These are phyloP conservation scores for Pseudonitzschia pungens DNA, from an alignment of 108 stramenopile genomes.

Conservation along the genomic window DNA sequence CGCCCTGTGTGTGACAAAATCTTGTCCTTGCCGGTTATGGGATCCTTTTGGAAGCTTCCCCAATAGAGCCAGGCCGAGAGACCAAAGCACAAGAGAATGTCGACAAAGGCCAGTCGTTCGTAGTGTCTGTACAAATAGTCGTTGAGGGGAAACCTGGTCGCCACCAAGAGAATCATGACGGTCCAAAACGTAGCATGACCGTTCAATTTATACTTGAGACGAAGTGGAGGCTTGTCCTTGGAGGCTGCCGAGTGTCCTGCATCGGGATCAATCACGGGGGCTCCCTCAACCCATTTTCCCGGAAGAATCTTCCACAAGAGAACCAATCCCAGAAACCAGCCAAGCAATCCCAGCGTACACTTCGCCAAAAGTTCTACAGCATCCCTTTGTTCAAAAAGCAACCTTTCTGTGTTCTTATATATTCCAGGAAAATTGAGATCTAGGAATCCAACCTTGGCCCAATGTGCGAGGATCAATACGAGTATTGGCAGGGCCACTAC, in stretches of 20 bases:
- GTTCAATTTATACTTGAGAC: conserved; percentile 87
- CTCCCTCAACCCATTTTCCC: conserved; percentile 79
- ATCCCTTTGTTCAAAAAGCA: conserved; percentile 20
- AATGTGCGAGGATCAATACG: conserved; percentile 62
- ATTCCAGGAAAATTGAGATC: conserved; percentile 35
- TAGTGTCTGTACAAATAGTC: conserved; percentile 76
- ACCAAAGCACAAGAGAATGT: conserved; percentile 53
- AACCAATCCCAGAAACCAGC: conserved; percentile 88
- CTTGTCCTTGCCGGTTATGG: conserved; percentile 24
- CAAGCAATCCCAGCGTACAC: conserved; percentile 54
- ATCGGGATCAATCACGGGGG: conserved; percentile 40
- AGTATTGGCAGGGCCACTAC: conserved; percentile 77
- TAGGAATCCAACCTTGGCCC: conserved; percentile 57
- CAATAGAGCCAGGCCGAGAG: conserved; percentile 79
- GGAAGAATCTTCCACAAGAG: conserved; percentile 84
- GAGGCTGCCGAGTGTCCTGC: conserved; percentile 31
- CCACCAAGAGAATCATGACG: conserved; percentile 53
- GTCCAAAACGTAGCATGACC: conserved; percentile 95
- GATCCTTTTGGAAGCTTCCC: conserved; percentile 49
- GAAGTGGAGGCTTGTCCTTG: conserved; percentile 16
- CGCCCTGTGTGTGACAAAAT: conserved; percentile 85
- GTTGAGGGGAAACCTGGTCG: conserved; percentile 63
- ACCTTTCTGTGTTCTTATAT: background rate
- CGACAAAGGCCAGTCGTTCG: conserved; percentile 62
- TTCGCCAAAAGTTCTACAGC: conserved; percentile 13